Evolutionary conservation across 495 filamentous ascomycete genomes (phyloP).

Genomic region (Lentithecium fluviatile): DNA sequence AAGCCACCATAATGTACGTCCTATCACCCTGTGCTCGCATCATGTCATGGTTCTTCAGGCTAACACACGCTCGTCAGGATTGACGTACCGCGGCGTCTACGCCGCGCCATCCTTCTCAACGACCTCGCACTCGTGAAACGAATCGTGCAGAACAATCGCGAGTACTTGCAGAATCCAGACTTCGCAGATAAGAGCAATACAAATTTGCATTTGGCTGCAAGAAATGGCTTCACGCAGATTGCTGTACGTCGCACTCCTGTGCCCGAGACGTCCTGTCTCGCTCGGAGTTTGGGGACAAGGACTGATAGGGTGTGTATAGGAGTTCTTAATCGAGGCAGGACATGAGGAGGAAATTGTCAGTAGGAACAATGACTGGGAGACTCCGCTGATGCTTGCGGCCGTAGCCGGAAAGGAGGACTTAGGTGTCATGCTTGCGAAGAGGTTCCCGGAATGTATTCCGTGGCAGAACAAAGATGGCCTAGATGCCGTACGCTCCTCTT

Average conservation of each 20-base stretch:
- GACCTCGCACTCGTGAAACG: constrained; percentile 69
- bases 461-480: constrained; percentile 44
- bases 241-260: constrained; percentile 44
- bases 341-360: constrained; percentile 55
- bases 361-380: constrained; percentile 69
- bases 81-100: constrained; percentile 42
- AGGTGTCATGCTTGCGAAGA: constrained; percentile 57
- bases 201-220: constrained; percentile 71
- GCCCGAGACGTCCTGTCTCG: neutral
- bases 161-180: constrained; percentile 71
- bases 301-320: constrained; percentile 42
- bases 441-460: constrained; percentile 40
- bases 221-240: constrained; percentile 64
- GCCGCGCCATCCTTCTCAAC: constrained; percentile 64
- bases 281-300: neutral
- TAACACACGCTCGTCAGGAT: constrained; percentile 36
- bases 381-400: constrained; percentile 59
- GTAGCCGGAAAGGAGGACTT: constrained; percentile 58
- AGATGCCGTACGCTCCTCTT: constrained; percentile 44
- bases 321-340: constrained; percentile 47
- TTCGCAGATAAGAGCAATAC: constrained; percentile 62
- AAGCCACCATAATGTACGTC: too few relatives aligned
- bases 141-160: constrained; percentile 67
- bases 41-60: too few relatives aligned
- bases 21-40: too few relatives aligned